Evolutionary conservation across 805 yeast genomes (phyloP), one percentile per base, ranked within the genome.

Genomic region (Starmerella cellae): DNA sequence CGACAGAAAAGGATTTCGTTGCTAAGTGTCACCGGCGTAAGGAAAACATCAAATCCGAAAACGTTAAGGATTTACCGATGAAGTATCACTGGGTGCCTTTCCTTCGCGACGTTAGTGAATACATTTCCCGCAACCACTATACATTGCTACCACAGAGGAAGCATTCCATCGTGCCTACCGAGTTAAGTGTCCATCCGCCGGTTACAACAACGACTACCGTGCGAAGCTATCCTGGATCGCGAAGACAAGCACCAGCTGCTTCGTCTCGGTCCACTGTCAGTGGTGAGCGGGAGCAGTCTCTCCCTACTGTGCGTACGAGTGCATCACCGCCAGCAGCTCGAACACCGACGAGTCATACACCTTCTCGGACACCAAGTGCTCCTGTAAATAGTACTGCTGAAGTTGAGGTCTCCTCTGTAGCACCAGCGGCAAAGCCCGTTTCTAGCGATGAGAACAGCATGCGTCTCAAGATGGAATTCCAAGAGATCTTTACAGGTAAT

Each of bases 51-150:
- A 47, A 67, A 64, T 32, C 66, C 65, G 44, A 52, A 21, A 58
- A 65, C 3, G 63, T 68, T 26, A 69, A 70, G 21, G 70, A 67
- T 18, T 65, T 88, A 36, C 66, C 77, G 51, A 78, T 75, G 49
- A 78, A 74, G 48, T 88, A 84, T 60, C 87, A 79, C 51, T 88
- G 96, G 95, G 70, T 80, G 47, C 72, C 75, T 44, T 88, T 87
- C 56, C 67, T 88, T 50, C 78, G 76, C 52, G 91, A 82, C 47
- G 58, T 91, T 38, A 70, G 81, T 45, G 91, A 80, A 35, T 87
- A 82, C 55, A 78, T 82, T 19, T 69, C 78, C 39, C 81, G 78
- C 54, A 81, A 57, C 39, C 57, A 55, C 39, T 47, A 51, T 24
- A 29, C 55, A 2, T 28, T 52, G 18, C 35, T 47, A n/a, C 54